Evolutionary conservation across 108 stramenopile genomes (phyloP), one percentile per base, ranked within the genome.

Genomic region (Craspedostauros australis): DNA sequence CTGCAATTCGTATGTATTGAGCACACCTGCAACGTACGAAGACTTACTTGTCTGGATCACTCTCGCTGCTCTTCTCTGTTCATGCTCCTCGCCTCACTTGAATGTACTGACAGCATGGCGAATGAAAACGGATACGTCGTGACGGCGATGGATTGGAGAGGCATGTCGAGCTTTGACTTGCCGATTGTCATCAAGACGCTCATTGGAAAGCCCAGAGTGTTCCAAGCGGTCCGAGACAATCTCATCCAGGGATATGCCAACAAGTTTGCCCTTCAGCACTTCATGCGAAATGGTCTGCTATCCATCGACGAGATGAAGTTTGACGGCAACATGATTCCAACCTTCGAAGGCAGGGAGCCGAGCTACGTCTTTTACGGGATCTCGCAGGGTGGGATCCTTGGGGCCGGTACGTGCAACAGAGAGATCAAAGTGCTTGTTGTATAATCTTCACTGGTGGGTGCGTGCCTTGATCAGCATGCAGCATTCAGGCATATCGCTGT

Each of bases 331-430:
- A 50, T 14, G 44, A 46, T 8, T 5, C 49, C 58, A 28, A 64
- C 53, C 0, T 23, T 47, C 19, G 16, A 32, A 4, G 55, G 22
- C 4, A 25, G 44, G 15, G 5, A 30, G 11, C 57, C 61, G 20
- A 7, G 50, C 6, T 72, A 48, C 4, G 59, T 68, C 5, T 89
- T 84, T 55, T 86, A 89, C 49, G 88, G 88, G 7, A 84, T 82
- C 29, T 78, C 76, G 18, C 82, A 86, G 65, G 88, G 88, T 7
- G 88, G 78, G 12, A 82, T 89, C 28, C 34, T 89, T 6, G 88
- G 88, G 6, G 79, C 70, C 42, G 66, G 66, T n/a, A n/a, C n/a
- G n/a, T n/a, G n/a, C n/a, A n/a, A n/a, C n/a, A n/a, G n/a, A n/a
- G n/a, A n/a, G n/a, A n/a, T n/a, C n/a, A n/a, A n/a, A n/a, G n/a